phyloP scores from a whole-genome alignment of 2,329 filamentous ascomycete genomes.

The Metarhizium album region DNA sequence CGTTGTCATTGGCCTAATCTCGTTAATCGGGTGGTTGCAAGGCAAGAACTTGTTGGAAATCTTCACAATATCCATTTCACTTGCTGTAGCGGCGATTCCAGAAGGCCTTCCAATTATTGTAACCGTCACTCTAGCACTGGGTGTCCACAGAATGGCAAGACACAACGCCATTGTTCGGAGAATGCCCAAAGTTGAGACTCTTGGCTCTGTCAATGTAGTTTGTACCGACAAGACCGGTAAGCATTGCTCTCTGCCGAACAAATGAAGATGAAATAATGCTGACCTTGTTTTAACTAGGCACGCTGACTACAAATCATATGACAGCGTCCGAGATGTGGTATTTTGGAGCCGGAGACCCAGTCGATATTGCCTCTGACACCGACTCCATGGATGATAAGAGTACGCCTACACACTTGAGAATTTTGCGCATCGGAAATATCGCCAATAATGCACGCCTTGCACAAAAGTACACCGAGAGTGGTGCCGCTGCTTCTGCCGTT shows the following conservation, averaged over 20 bases:
- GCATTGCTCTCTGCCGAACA: constrained; percentile 4
- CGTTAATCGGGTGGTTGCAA: constrained; percentile 79
- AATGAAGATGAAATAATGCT: neutral
- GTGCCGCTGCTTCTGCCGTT: constrained; percentile 60
- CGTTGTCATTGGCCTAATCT: constrained; percentile 85
- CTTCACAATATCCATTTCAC: constrained; percentile 93
- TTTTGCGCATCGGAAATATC: constrained; percentile 88
- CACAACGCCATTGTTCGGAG: constrained; percentile 90
- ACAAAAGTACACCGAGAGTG: constrained; percentile 57
- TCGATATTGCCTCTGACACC: constrained; percentile 44
- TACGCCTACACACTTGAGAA: constrained; percentile 64
- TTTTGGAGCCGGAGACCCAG: constrained; percentile 53
- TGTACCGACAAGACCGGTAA: constrained; percentile 93
- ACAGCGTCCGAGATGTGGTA: constrained; percentile 95
- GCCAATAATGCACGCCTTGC: constrained; percentile 87
- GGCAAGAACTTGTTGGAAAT: constrained; percentile 86
- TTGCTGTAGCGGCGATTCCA: constrained; percentile 91
- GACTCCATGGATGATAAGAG: constrained; percentile 46
- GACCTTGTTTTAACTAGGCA: constrained; percentile 41
- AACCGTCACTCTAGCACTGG: constrained; percentile 88
- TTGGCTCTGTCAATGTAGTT: constrained; percentile 98
- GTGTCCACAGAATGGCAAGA: constrained; percentile 91
- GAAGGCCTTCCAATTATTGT: constrained; percentile 97
- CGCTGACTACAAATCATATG: constrained; percentile 96
- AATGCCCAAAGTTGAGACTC: constrained; percentile 91